A percentile compares a stretch with the other conserved stretches of the same genome.
Evolutionary conservation across 2,329 filamentous ascomycete genomes (phyloP).

Genomic region (Arthrinium phaeospermum): DNA sequence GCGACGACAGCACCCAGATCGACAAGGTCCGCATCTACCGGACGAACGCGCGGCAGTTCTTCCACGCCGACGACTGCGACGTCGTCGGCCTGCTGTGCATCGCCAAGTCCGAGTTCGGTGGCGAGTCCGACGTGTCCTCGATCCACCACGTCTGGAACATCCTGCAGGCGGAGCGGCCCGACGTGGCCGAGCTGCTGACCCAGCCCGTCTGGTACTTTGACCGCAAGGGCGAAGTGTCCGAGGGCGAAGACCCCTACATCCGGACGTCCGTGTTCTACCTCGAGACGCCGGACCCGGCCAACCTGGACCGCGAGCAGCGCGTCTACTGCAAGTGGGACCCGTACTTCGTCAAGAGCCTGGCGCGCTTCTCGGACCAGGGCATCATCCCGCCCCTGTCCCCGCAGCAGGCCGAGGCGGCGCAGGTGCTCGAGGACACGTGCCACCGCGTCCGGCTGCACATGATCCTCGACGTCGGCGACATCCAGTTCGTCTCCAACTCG

Average conservation of each 20-base stretch:
- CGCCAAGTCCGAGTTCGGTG: constrained; percentile 77
- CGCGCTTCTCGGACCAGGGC: constrained; percentile 74
- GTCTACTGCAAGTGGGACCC: constrained; percentile 90
- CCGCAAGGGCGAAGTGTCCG: constrained; percentile 81
- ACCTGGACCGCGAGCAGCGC: constrained; percentile 60
- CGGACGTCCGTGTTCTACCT: constrained; percentile 76
- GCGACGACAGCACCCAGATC: constrained; percentile 80
- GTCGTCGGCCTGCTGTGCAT: constrained; percentile 85
- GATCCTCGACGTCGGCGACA: constrained; percentile 85
- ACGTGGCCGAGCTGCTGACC: constrained; percentile 77
- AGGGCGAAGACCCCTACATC: constrained; percentile 78
- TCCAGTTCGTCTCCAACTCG: constrained; percentile 83
- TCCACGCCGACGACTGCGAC: constrained; percentile 84
- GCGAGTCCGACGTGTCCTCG: constrained; percentile 82
- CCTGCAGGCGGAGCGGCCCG: constrained; percentile 75
- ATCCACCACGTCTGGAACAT: constrained; percentile 83
- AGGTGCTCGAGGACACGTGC: constrained; percentile 78
- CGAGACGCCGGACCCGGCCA: constrained; percentile 56
- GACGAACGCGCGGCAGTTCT: constrained; percentile 84
- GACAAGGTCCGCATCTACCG: constrained; percentile 90
- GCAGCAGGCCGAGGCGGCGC: constrained; percentile 70
- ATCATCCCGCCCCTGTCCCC: constrained; percentile 72
- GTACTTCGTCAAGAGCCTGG: constrained; percentile 81
- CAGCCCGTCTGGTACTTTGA: constrained; percentile 91
- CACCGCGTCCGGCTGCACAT: constrained; percentile 78